Conservation (phyloP, 1,284 basidiomycete genomes). For the Lentinula novae-zelandiae region DNA sequence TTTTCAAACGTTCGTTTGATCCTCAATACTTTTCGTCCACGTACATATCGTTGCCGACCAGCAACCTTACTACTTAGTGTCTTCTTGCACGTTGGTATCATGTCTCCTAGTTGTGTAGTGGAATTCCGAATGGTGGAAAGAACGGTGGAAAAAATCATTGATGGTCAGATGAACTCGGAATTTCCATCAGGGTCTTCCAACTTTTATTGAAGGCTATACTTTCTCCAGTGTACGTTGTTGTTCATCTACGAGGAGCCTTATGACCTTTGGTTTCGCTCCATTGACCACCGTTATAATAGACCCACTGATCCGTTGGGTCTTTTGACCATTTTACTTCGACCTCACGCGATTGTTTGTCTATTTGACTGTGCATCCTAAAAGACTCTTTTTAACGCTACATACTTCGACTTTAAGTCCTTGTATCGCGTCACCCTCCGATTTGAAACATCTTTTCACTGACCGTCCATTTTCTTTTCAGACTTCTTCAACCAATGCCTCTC, state of each 20-base stretch:
- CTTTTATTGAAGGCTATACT: neutral
- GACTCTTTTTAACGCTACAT: neutral
- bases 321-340: neutral
- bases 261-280: neutral
- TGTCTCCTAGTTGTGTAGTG: neutral
- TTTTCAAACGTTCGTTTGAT: slow-evolving; percentile 3
- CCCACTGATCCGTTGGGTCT: neutral
- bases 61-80: neutral
- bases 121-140: neutral
- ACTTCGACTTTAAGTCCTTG: no score
- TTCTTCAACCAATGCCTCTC: slow-evolving; percentile 9
- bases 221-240: neutral
- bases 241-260: neutral
- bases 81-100: neutral
- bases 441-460: neutral
- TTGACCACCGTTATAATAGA: neutral
- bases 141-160: neutral
- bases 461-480: neutral
- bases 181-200: neutral
- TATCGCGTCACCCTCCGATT: neutral
- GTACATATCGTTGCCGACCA: neutral
- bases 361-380: neutral
- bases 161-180: neutral
- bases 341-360: neutral
- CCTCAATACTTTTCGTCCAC: neutral